These are phyloP conservation scores for Lentinula sp. DNA, from an alignment of 768 basidiomycete genomes.

Conservation along the genomic window DNA sequence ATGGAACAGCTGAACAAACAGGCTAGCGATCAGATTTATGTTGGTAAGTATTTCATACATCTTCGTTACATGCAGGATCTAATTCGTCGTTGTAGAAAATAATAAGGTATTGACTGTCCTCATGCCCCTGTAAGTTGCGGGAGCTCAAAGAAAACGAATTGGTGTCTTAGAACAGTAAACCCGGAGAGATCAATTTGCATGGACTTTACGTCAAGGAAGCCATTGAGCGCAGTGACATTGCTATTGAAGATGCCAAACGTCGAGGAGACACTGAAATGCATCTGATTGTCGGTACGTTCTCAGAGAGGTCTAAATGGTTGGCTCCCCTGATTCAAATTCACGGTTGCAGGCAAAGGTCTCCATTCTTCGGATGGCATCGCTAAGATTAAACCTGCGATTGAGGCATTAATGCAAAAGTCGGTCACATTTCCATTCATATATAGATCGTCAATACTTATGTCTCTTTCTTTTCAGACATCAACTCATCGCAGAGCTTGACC, in stretches of 20 bases:
- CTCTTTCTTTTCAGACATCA: constrained; percentile 44
- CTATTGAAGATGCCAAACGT: constrained; percentile 60
- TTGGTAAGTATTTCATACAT: constrained; percentile 36
- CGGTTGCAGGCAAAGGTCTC: constrained; percentile 66
- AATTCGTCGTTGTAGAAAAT: constrained; percentile 45
- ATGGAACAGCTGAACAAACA: constrained; percentile 78
- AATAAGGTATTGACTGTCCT: constrained; percentile 46
- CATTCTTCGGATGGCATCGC: constrained; percentile 73
- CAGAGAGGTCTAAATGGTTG: background rate
- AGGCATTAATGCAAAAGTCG: constrained; percentile 79
- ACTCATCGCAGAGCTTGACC: constrained; percentile 70
- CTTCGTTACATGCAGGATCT: background rate
- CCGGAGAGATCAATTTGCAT: constrained; percentile 82
- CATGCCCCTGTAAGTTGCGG: background rate
- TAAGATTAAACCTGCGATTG: constrained; percentile 90
- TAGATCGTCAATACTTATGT: background rate
- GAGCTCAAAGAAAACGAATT: background rate
- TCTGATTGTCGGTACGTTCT: constrained; percentile 69
- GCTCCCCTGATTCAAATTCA: background rate
- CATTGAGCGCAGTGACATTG: constrained; percentile 62
- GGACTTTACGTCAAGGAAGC: constrained; percentile 94
- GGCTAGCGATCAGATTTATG: constrained; percentile 86
- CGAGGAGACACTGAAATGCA: constrained; percentile 60
- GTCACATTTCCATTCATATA: constrained; percentile 11
- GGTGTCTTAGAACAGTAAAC: constrained; percentile 46